phyloP scores from a whole-genome alignment of 768 basidiomycete species.

The Strobilomyces dryophilus region DNA sequence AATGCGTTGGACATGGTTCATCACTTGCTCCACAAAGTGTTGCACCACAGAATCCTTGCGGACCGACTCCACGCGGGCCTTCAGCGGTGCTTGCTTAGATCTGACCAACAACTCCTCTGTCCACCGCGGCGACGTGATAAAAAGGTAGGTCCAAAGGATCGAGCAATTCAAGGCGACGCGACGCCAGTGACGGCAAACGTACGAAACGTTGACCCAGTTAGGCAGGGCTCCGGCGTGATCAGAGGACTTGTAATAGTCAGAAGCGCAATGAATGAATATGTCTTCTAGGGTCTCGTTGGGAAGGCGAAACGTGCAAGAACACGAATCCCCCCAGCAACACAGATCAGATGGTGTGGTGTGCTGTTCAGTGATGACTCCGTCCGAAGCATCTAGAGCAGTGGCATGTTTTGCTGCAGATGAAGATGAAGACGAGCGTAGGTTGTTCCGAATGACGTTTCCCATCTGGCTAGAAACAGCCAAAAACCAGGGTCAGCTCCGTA shows the following conservation, averaged over 20 bases:
- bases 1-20: not conserved
- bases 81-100: conserved; percentile 38
- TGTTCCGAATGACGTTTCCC: no score
- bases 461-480: no score
- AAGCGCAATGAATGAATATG: conserved; percentile 1
- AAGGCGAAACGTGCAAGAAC: not conserved
- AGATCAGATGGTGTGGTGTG: no score
- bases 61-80: not conserved
- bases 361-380: no score
- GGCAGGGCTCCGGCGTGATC: not conserved
- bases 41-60: not conserved
- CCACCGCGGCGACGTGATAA: conserved; percentile 32
- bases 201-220: conserved; percentile 9
- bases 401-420: no score
- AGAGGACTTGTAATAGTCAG: not conserved
- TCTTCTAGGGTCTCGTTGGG: not conserved
- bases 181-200: conserved; percentile 35
- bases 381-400: no score
- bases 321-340: no score
- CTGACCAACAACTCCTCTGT: conserved; percentile 39
- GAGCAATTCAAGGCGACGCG: conserved; percentile 38
- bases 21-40: not conserved
- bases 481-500: no score
- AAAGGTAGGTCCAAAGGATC: conserved; percentile 35
- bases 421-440: no score